phyloP scores from a whole-genome alignment of 371 early-diverging fungal species.

The Circinella minor region DNA sequence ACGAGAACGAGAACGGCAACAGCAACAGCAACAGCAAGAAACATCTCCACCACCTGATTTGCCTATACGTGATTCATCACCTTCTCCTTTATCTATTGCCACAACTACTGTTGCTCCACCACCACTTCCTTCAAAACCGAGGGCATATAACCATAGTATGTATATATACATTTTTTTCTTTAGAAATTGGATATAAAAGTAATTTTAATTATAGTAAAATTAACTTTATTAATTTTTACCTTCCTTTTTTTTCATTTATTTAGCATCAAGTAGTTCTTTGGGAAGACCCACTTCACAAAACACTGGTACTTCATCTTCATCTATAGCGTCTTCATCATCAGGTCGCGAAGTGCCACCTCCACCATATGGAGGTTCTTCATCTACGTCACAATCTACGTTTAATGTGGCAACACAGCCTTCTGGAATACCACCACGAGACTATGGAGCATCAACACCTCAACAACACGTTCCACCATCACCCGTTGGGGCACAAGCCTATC shows the following conservation, averaged over 20 bases:
- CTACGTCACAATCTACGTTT: not conserved
- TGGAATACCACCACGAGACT: conserved; percentile 2
- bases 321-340: not conserved
- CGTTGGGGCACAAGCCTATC: not conserved
- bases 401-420: not conserved
- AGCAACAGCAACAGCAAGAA: not conserved
- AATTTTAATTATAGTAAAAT: no score
- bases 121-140: conserved; percentile 24
- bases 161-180: not conserved
- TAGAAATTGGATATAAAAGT: not conserved
- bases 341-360: conserved; percentile 6
- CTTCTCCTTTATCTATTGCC: not conserved
- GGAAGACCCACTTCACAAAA: conserved; percentile 1
- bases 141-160: conserved; percentile 21
- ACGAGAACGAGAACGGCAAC: not conserved
- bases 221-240: not conserved
- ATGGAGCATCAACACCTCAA: not conserved
- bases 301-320: not conserved
- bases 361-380: not conserved
- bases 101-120: not conserved
- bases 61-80: not conserved
- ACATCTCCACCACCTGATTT: not conserved
- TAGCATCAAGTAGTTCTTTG: conserved; percentile 4
- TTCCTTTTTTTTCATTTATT: not conserved
- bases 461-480: conserved; percentile 2